A percentile compares a stretch with the other conserved stretches of the same genome.
Conservation (phyloP, 352 stramenopile species). For the Phytophthora hibernalis region DNA sequence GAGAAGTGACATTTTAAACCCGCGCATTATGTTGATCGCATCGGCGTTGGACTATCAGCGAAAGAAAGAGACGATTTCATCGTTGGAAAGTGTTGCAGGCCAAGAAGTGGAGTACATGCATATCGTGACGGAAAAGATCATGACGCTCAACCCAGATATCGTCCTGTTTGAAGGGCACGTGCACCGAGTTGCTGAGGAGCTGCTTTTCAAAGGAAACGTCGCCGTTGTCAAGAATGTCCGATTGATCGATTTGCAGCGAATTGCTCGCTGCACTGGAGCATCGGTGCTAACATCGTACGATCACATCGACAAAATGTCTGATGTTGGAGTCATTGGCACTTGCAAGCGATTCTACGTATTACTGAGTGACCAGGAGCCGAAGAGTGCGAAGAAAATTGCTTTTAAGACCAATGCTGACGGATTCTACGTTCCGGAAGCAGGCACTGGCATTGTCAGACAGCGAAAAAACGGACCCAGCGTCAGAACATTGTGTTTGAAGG, state of each 20-base stretch:
- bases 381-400: slow-evolving; percentile 63
- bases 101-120: slow-evolving; percentile 93
- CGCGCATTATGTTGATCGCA: slow-evolving; percentile 84
- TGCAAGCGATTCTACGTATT: slow-evolving; percentile 89
- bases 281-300: slow-evolving; percentile 87
- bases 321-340: slow-evolving; percentile 75
- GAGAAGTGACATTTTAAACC: slow-evolving; percentile 81
- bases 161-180: slow-evolving; percentile 88
- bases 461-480: slow-evolving; percentile 69
- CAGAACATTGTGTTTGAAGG: slow-evolving; percentile 91
- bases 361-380: slow-evolving; percentile 80
- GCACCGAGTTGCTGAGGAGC: slow-evolving; percentile 83
- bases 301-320: slow-evolving; percentile 89
- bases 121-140: slow-evolving; percentile 89
- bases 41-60: slow-evolving; percentile 87
- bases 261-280: slow-evolving; percentile 78
- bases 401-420: slow-evolving; percentile 44
- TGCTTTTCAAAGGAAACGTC: slow-evolving; percentile 78
- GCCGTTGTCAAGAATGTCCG: slow-evolving; percentile 90
- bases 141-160: slow-evolving; percentile 86
- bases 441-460: slow-evolving; percentile 18
- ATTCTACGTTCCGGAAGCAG: slow-evolving; percentile 27
- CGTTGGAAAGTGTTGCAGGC: slow-evolving; percentile 79
- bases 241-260: slow-evolving; percentile 76
- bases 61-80: slow-evolving; percentile 85